Evolutionary conservation across 2,329 filamentous ascomycete genomes (phyloP).

Genomic region (Ophiocordyceps australis): DNA sequence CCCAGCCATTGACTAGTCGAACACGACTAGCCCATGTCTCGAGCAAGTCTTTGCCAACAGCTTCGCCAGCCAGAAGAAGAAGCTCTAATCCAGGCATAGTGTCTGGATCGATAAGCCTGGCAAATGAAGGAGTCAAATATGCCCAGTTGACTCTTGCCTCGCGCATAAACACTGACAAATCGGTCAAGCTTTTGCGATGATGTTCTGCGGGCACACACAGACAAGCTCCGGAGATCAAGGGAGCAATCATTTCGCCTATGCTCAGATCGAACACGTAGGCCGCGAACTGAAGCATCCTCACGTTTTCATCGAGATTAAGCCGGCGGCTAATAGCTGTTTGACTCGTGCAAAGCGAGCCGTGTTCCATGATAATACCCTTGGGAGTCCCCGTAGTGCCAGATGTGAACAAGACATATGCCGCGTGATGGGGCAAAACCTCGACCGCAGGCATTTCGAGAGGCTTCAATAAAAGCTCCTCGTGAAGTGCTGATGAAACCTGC

Average conservation of each 20-base stretch:
- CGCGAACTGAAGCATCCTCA: constrained; percentile 33
- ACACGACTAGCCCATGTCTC: constrained; percentile 5
- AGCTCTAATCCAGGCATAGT: constrained; percentile 3
- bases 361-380: constrained; percentile 14
- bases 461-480: background rate
- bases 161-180: constrained; percentile 1
- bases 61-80: constrained; percentile 4
- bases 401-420: constrained; percentile 9
- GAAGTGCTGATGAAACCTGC: background rate
- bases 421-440: background rate
- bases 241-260: constrained; percentile 10
- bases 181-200: background rate
- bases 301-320: constrained; percentile 23
- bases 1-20: constrained; percentile 5
- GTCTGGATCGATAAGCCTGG: constrained; percentile 3
- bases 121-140: constrained; percentile 5
- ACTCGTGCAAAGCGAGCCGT: constrained; percentile 32
- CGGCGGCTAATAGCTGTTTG: constrained; percentile 26
- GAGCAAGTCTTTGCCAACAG: constrained; percentile 1
- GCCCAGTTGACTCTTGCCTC: constrained; percentile 2
- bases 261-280: constrained; percentile 31
- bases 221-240: constrained; percentile 5
- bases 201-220: constrained; percentile 7
- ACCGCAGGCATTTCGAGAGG: background rate
- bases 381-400: constrained; percentile 10